Percentiles rank a stretch among this genome's conserved stretches.
Conservation (phyloP, 208 protist species). For the Crithidia thermophila region DNA sequence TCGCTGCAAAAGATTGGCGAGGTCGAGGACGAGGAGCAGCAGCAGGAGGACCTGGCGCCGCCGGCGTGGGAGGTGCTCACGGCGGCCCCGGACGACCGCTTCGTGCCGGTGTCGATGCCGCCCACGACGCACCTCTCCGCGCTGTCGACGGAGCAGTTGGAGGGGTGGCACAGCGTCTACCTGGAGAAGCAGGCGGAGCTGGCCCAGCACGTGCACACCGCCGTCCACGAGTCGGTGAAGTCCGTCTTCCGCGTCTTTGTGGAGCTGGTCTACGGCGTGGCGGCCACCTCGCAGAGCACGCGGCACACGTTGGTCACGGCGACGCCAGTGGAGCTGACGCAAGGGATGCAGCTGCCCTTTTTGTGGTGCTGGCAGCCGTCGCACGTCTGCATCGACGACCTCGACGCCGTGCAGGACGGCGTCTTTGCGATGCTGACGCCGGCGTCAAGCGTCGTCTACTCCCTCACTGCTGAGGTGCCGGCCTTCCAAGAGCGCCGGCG, state of each 20-base stretch:
- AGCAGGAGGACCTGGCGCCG: neutral
- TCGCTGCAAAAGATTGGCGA: conserved; percentile 5
- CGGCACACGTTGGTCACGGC: conserved; percentile 49
- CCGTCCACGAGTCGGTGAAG: conserved; percentile 45
- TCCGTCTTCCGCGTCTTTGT: conserved; percentile 53
- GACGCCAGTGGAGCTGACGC: conserved; percentile 46
- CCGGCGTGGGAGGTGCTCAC: conserved; percentile 23
- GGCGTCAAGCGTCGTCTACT: conserved; percentile 53
- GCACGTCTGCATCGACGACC: conserved; percentile 74
- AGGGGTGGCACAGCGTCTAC: conserved; percentile 65
- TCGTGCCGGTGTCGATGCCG: conserved; percentile 47
- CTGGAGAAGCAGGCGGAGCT: conserved; percentile 64
- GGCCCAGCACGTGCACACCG: conserved; percentile 41
- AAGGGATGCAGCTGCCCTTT: conserved; percentile 48
- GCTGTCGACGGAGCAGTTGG: conserved; percentile 44
- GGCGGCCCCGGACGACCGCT: conserved; percentile 20
- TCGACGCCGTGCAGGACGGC: conserved; percentile 63
- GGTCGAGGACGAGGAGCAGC: neutral
- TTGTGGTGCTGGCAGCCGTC: conserved; percentile 69
- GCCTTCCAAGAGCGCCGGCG: conserved; percentile 42
- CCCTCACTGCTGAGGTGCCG: conserved; percentile 55
- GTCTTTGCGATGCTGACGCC: conserved; percentile 66
- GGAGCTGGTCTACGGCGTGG: conserved; percentile 66
- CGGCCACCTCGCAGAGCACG: conserved; percentile 62
- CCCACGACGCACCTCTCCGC: conserved; percentile 34